Percentiles rank a stretch among this genome's conserved stretches.
Evolutionary conservation across 306 rosid genomes (phyloP).

Genomic region (Canavalia ensiformis): DNA sequence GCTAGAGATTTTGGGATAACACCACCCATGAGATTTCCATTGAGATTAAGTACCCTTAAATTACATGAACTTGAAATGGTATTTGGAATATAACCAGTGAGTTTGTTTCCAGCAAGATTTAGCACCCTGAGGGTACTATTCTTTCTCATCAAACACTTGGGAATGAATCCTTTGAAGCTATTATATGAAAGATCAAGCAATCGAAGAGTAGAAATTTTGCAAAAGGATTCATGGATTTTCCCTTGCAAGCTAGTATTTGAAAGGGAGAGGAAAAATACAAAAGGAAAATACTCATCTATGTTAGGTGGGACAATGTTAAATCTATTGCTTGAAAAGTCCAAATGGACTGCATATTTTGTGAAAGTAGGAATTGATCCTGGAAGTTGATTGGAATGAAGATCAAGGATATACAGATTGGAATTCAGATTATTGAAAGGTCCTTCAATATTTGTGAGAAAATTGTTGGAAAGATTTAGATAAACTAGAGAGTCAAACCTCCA

Average conservation of each 20-base stretch:
- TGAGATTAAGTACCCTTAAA: constrained; percentile 45
- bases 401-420: constrained; percentile 24
- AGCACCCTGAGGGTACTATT: constrained; percentile 1
- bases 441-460: constrained; percentile 46
- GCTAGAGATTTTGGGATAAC: constrained; percentile 49
- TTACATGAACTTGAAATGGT: constrained; percentile 21
- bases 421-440: constrained; percentile 24
- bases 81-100: constrained; percentile 36
- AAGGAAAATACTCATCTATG: constrained; percentile 13
- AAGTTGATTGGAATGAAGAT: constrained; percentile 62
- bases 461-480: constrained; percentile 64
- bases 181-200: constrained; percentile 58
- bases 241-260: constrained; percentile 34
- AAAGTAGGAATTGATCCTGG: constrained; percentile 42
- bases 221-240: constrained; percentile 38
- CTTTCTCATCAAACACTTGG: constrained; percentile 32
- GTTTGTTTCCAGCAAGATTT: constrained; percentile 41
- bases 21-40: constrained; percentile 42
- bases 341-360: not conserved
- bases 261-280: not conserved
- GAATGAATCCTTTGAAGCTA: constrained; percentile 40
- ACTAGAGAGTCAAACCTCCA: constrained; percentile 41
- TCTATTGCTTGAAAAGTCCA: constrained; percentile 55
- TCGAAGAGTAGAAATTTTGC: constrained; percentile 19
- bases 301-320: constrained; percentile 43